Evolutionary conservation across 768 basidiomycete species (phyloP), one percentile per base, ranked within the genome.

Genomic region (Boletus tylopilopsis): DNA sequence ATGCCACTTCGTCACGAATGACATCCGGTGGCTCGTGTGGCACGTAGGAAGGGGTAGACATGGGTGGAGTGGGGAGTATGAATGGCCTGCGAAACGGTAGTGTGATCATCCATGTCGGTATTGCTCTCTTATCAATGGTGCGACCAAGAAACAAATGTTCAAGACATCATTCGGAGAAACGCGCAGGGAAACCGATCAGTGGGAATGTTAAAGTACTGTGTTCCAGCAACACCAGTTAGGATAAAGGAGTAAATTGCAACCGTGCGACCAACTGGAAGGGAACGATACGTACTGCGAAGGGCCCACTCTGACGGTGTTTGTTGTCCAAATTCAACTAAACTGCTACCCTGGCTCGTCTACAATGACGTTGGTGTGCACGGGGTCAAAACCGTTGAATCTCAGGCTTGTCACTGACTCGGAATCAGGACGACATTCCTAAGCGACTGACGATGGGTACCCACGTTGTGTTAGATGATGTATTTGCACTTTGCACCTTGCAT

Each of bases 371-470:
- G 22, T n/a, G 19, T 30, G 27, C 27, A 29, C 18, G 23, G 29
- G 40, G 42, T 12, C 34, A 45, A 18, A 34, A 32, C 46, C 33
- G 34, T 50, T 22, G 25, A 42, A 30, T 59, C 48, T 37, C 48
- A 58, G 48, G 52, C 56, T 43, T 58, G 51, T 58, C 56, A 58
- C n/a, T 36, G 23, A 43, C n/a, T n/a, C n/a, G n/a, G n/a, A n/a
- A 22, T 33, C 32, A 10, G 33, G 25, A 35, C n/a, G 21, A 19
- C 27, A 7, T 6, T 36, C 40, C 22, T 22, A 18, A 38, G 30
- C 33, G 19, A 27, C 19, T 25, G 44, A 22, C 34, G 8, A 29
- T n/a, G n/a, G n/a, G n/a, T n/a, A n/a, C n/a, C n/a, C n/a, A n/a
- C n/a, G n/a, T n/a, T n/a, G n/a, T n/a, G n/a, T n/a, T n/a, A n/a